phyloP scores from a whole-genome alignment of 495 filamentous ascomycete species.

The Tuber borchii region DNA sequence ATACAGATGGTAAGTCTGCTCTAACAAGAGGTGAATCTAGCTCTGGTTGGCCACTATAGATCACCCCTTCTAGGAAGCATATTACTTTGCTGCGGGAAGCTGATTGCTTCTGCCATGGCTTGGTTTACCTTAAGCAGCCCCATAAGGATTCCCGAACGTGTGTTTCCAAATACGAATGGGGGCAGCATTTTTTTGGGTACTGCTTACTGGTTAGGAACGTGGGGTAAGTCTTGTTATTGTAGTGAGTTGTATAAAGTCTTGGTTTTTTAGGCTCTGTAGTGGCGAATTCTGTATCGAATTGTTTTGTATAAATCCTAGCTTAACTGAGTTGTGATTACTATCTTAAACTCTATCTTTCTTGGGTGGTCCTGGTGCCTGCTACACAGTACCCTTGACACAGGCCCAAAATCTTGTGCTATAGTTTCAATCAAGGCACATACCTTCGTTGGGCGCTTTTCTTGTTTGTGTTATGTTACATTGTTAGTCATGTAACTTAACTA shows the following conservation, averaged over 20 bases:
- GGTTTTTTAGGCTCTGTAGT: neutral
- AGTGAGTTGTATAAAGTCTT: neutral
- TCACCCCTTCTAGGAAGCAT: neutral
- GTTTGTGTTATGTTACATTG: neutral
- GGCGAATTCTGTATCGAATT: neutral
- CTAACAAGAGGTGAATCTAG: neutral
- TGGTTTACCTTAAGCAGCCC: neutral
- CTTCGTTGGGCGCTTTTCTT: neutral
- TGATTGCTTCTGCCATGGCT: neutral
- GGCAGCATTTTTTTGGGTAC: neutral
- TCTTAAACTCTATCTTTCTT: neutral
- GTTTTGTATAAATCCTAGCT: neutral
- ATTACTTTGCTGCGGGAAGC: neutral
- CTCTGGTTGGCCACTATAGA: neutral
- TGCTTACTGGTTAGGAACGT: neutral
- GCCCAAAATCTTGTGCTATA: neutral
- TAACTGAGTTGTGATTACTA: neutral
- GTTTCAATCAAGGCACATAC: no score
- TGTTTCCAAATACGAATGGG: neutral
- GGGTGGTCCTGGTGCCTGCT: neutral
- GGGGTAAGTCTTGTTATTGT: neutral
- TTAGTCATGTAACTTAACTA: neutral
- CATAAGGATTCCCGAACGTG: neutral
- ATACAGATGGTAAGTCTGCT: neutral
- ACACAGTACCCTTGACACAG: neutral